phyloP scores from a whole-genome alignment of 257 asterid species.

The Phtheirospermum japonicum region DNA sequence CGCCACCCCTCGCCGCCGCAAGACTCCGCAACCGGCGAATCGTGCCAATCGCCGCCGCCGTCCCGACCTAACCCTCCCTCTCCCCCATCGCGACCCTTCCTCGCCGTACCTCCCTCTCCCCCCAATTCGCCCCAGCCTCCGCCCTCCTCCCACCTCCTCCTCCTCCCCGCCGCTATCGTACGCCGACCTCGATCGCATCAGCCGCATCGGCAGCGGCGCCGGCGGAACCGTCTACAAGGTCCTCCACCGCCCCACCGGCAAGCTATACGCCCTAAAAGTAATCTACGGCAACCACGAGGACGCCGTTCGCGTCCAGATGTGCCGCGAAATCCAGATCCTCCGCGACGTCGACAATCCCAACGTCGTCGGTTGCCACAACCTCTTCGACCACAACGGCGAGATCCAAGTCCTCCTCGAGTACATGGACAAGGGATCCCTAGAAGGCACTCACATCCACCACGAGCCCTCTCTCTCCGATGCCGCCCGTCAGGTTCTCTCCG shows the following conservation, averaged over 20 bases:
- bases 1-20: constrained; percentile 34
- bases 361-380: constrained; percentile 71
- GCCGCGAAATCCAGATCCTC: constrained; percentile 91
- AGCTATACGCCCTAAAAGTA: constrained; percentile 67
- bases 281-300: constrained; percentile 86
- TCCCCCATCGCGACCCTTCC: constrained; percentile 69
- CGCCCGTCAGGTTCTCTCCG: constrained; percentile 72
- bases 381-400: constrained; percentile 77
- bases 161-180: constrained; percentile 33
- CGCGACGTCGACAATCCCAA: constrained; percentile 78
- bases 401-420: constrained; percentile 74
- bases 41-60: constrained; percentile 33
- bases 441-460: constrained; percentile 51
- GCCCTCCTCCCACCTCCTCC: constrained; percentile 4
- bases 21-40: constrained; percentile 8
- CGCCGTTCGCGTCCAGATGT: constrained; percentile 67
- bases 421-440: constrained; percentile 83
- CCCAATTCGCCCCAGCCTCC: constrained; percentile 36
- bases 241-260: constrained; percentile 67
- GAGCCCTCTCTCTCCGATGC: constrained; percentile 65
- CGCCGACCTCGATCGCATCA: constrained; percentile 71
- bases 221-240: constrained; percentile 95
- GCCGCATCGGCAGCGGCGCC: constrained; percentile 85
- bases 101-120: constrained; percentile 78
- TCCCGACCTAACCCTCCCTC: constrained; percentile 66